Evolutionary conservation across 352 stramenopile genomes (phyloP).

Genomic region (Pythium apleroticum): DNA sequence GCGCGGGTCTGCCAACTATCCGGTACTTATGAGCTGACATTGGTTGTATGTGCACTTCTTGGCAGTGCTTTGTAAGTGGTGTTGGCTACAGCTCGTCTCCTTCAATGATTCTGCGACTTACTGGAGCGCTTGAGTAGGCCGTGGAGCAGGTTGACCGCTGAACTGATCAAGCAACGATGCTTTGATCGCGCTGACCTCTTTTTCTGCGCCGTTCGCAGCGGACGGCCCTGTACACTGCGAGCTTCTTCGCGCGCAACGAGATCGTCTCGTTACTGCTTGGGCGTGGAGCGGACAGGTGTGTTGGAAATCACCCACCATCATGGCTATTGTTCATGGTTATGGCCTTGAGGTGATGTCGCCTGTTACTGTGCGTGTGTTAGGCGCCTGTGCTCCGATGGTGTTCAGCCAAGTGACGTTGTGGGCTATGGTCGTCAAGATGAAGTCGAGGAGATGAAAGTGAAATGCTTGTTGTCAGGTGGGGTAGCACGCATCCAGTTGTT

Average conservation of each 20-base stretch:
- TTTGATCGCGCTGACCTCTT: conserved; percentile 6
- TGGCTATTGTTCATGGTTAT: neutral
- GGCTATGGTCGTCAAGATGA: conserved; percentile 39
- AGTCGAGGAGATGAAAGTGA: conserved; percentile 69
- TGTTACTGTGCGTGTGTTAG: conserved; percentile 28
- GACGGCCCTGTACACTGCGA: conserved; percentile 65
- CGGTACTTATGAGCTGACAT: conserved; percentile 3
- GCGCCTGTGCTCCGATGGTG: conserved; percentile 48
- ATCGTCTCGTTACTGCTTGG: conserved; percentile 48
- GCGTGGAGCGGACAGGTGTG: conserved; percentile 64
- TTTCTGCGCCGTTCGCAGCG: conserved; percentile 28
- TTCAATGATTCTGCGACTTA: conserved; percentile 7
- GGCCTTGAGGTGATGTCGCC: neutral
- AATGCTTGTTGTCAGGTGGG: conserved; percentile 54
- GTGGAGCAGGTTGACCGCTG: conserved; percentile 20
- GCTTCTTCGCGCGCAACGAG: conserved; percentile 57
- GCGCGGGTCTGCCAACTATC: too few relatives aligned
- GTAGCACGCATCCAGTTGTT: too few relatives aligned
- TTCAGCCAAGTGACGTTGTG: conserved; percentile 43
- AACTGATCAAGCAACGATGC: conserved; percentile 4
- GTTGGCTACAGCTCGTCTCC: neutral
- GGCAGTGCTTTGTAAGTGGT: conserved; percentile 30
- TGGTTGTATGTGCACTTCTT: neutral
- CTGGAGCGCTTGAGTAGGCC: conserved; percentile 7
- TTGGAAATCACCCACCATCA: neutral